Conservation (phyloP, 164 flowering plant species). For the Kalanchoe fedtschenkoi region DNA sequence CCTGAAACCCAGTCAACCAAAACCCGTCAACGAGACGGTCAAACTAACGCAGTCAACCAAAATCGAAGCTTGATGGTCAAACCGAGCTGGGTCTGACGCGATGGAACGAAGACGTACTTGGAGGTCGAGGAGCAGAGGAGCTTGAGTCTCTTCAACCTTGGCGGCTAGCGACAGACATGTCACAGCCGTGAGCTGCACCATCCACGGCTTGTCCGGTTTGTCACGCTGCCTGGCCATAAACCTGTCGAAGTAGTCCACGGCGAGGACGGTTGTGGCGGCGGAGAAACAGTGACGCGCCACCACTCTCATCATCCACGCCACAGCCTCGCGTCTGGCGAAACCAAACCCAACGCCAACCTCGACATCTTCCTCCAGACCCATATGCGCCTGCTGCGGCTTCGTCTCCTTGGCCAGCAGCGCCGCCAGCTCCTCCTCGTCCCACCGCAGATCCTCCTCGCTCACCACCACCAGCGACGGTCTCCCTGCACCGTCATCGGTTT, state of each 20-base stretch:
- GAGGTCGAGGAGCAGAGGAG: constrained; percentile 51
- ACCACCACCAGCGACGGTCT: too few relatives aligned
- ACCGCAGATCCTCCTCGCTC: constrained; percentile 30
- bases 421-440: constrained; percentile 40
- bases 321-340: constrained; percentile 30
- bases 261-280: constrained; percentile 31
- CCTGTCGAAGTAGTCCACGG: constrained; percentile 43
- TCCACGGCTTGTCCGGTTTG: constrained; percentile 52
- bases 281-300: constrained; percentile 31
- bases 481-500: constrained; percentile 21
- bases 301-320: constrained; percentile 47
- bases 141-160: constrained; percentile 57
- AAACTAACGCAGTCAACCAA: neutral
- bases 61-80: neutral
- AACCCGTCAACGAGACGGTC: neutral
- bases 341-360: too few relatives aligned
- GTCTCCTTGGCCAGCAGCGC: constrained; percentile 38
- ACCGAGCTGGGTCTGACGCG: too few relatives aligned
- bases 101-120: too few relatives aligned
- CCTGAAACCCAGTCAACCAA: too few relatives aligned
- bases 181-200: constrained; percentile 50
- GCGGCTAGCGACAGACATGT: constrained; percentile 65
- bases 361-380: neutral
- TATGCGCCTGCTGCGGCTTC: neutral
- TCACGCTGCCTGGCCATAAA: constrained; percentile 25